phyloP scores from a whole-genome alignment of 2,329 filamentous ascomycete species.

The Ascochyta rabiei region DNA sequence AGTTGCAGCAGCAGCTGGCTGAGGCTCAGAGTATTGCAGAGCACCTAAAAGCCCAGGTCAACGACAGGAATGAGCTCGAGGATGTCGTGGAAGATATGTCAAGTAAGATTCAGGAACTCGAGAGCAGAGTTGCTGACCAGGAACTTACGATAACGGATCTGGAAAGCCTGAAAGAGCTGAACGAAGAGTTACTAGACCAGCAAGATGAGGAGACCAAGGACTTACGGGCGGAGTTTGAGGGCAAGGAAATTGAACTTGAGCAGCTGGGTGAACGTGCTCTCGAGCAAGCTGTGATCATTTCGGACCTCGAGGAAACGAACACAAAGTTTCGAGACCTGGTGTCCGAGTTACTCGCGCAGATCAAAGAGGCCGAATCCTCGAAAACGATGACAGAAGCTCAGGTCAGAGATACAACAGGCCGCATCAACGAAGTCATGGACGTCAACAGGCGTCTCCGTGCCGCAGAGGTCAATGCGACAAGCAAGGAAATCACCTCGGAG shows the following conservation, averaged over 20 bases:
- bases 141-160: constrained; percentile 83
- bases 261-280: constrained; percentile 76
- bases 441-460: constrained; percentile 92
- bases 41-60: constrained; percentile 87
- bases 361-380: constrained; percentile 91
- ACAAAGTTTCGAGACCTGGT: constrained; percentile 89
- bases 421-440: constrained; percentile 94
- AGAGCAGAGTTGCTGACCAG: constrained; percentile 82
- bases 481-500: constrained; percentile 93
- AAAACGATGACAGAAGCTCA: constrained; percentile 92
- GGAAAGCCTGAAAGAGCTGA: constrained; percentile 87
- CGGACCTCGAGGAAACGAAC: constrained; percentile 89
- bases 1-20: constrained; percentile 73
- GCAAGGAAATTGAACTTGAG: constrained; percentile 81
- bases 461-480: constrained; percentile 87
- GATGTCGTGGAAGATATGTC: constrained; percentile 93
- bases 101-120: constrained; percentile 82
- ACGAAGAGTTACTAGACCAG: constrained; percentile 91
- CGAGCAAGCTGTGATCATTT: constrained; percentile 79
- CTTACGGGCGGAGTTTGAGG: constrained; percentile 90
- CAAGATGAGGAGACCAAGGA: constrained; percentile 93
- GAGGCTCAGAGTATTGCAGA: constrained; percentile 77
- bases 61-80: constrained; percentile 85
- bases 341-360: constrained; percentile 79
- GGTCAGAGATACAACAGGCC: constrained; percentile 85